phyloP scores from a whole-genome alignment of 805 yeast species.

The Schwanniomyces occidentalis region DNA sequence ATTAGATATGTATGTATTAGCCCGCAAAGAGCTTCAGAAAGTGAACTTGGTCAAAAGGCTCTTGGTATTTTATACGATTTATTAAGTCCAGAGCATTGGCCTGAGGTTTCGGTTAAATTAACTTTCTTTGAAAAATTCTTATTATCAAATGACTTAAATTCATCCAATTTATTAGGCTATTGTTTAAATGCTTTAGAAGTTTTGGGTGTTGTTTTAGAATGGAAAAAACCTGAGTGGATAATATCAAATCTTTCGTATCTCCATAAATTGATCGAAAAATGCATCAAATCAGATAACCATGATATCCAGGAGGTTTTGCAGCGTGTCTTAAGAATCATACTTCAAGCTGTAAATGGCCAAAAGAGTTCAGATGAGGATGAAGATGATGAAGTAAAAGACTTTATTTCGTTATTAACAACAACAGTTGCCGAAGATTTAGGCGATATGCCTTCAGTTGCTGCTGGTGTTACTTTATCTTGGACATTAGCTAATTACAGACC shows the following conservation, averaged over 20 bases:
- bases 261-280: conserved; percentile 74
- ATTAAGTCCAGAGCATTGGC: conserved; percentile 75
- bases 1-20: conserved; percentile 86
- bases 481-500: conserved; percentile 78
- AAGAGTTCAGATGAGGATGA: conserved; percentile 45
- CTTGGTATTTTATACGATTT: conserved; percentile 73
- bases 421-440: conserved; percentile 80
- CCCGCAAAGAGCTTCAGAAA: conserved; percentile 81
- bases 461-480: conserved; percentile 83
- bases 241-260: conserved; percentile 66
- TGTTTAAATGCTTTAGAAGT: conserved; percentile 92
- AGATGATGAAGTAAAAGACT: conserved; percentile 62
- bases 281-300: conserved; percentile 78
- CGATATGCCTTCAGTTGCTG: conserved; percentile 75
- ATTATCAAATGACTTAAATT: conserved; percentile 70
- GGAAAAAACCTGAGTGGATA: conserved; percentile 79
- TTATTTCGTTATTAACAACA: conserved; percentile 58
- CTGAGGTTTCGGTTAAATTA: conserved; percentile 83
- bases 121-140: conserved; percentile 86
- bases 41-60: conserved; percentile 79
- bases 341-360: conserved; percentile 61
- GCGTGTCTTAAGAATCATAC: conserved; percentile 66
- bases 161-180: conserved; percentile 69
- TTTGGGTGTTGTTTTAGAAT: conserved; percentile 75
- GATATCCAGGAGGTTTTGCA: conserved; percentile 85